phyloP scores from a whole-genome alignment of 495 filamentous ascomycete species.

The Aspergillus hancockii region DNA sequence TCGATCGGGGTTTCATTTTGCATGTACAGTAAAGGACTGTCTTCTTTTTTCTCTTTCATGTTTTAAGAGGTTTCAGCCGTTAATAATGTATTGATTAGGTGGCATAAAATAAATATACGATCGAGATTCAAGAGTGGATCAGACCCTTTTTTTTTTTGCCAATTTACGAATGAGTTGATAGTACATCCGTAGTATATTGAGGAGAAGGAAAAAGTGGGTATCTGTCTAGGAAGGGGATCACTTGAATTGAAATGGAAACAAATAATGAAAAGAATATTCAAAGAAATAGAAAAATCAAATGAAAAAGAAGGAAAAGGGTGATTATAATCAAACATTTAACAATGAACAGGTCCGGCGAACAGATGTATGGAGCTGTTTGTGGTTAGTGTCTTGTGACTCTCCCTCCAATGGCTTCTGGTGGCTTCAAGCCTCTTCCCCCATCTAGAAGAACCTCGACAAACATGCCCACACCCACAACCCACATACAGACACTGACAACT shows the following conservation, averaged over 20 bases:
- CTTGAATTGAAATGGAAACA: background rate
- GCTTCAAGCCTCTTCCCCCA: conserved; percentile 1
- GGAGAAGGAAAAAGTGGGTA: background rate
- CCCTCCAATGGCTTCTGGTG: background rate
- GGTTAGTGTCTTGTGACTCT: conserved; percentile 6
- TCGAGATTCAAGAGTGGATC: conserved; percentile 6
- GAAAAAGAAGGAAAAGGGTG: background rate
- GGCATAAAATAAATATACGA: background rate
- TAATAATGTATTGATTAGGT: background rate
- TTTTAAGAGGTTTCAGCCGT: background rate
- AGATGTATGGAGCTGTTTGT: conserved; percentile 1
- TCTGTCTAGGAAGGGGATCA: background rate
- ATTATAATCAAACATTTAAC: conserved; percentile 2
- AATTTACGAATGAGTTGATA: too few relatives aligned
- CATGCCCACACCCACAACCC: background rate
- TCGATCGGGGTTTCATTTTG: conserved; percentile 10
- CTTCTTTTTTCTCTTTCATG: too few relatives aligned
- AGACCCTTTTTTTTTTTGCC: background rate
- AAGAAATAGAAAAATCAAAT: background rate
- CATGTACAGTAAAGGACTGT: conserved; percentile 13
- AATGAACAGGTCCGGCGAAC: background rate
- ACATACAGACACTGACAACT: background rate
- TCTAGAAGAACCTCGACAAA: background rate
- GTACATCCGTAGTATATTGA: too few relatives aligned
- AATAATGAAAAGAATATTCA: conserved; percentile 9